These are phyloP conservation scores for Cystobasidiaceae sp. DNA, from an alignment of 1,284 basidiomycete species.

Conservation along the genomic window DNA sequence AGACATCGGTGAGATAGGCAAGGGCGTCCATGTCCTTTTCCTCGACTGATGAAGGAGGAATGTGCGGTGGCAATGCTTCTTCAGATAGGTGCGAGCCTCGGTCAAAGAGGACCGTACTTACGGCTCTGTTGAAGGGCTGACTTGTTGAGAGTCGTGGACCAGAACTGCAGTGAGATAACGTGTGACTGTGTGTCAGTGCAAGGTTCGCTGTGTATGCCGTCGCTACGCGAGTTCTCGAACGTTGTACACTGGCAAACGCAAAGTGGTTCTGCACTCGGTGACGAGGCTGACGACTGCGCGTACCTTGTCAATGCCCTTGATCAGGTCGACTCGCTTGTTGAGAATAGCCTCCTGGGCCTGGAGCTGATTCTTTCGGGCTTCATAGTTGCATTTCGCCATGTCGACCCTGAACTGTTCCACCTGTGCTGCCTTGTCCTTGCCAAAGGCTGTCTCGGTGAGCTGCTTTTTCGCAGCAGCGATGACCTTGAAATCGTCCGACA, in stretches of 20 bases:
- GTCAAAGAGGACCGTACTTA: neutral
- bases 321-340: conserved; percentile 32
- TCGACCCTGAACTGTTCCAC: conserved; percentile 6
- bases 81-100: neutral
- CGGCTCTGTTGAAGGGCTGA: conserved; percentile 12
- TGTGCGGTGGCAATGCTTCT: neutral
- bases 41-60: conserved; percentile 30
- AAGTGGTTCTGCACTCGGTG: neutral
- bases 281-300: neutral
- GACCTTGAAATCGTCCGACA: neutral
- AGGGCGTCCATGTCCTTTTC: conserved; percentile 37
- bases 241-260: too few relatives aligned
- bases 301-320: conserved; percentile 32
- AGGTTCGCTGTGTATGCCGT: too few relatives aligned
- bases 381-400: conserved; percentile 14
- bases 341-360: conserved; percentile 31
- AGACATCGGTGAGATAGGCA: conserved; percentile 35
- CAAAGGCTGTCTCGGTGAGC: conserved; percentile 5
- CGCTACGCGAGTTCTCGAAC: too few relatives aligned
- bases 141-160: conserved; percentile 33
- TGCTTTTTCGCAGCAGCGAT: neutral
- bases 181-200: neutral
- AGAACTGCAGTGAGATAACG: conserved; percentile 32
- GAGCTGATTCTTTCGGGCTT: conserved; percentile 32
- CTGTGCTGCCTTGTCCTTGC: conserved; percentile 16